A percentile compares a stretch with the other conserved stretches of the same genome.
Conservation (phyloP, 73 alveolate species). For the Paramecium caudatum region DNA sequence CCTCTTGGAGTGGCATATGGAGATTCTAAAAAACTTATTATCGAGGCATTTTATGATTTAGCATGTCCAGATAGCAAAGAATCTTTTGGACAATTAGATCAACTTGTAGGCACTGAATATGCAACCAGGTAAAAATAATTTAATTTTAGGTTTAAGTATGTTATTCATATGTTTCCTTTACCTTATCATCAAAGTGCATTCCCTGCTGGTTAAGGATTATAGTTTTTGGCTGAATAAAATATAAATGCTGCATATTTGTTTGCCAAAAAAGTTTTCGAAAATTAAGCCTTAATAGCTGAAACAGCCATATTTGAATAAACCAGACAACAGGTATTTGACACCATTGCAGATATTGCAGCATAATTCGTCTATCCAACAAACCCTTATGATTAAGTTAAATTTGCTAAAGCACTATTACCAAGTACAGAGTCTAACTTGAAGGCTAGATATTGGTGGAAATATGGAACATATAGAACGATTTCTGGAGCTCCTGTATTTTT, state of each 20-base stretch:
- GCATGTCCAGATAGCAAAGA: constrained; percentile 69
- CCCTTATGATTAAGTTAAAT: constrained; percentile 24
- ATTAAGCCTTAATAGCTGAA: constrained; percentile 20
- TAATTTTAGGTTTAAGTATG: constrained; percentile 57
- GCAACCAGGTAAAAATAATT: not conserved
- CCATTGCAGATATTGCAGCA: not conserved
- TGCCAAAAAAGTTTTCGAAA: not conserved
- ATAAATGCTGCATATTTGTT: constrained; percentile 33
- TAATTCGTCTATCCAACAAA: constrained; percentile 15
- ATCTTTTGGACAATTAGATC: not conserved
- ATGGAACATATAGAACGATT: constrained; percentile 63
- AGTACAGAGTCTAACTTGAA: constrained; percentile 39
- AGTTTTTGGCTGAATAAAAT: not conserved
- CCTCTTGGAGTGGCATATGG: constrained; percentile 66
- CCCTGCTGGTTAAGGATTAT: constrained; percentile 51
- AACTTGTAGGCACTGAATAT: not conserved
- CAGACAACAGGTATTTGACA: not conserved
- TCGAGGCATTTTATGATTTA: constrained; percentile 76
- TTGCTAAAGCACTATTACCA: constrained; percentile 34
- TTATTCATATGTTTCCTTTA: constrained; percentile 67
- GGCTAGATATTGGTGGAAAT: constrained; percentile 72
- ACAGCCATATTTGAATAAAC: constrained; percentile 28
- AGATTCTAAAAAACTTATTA: constrained; percentile 16
- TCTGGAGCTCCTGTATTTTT: constrained; percentile 74
- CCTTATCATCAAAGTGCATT: constrained; percentile 75